Percentiles rank a stretch among this genome's conserved stretches.
phyloP scores from a whole-genome alignment of 176 grass and related monocot species.

The Poa annua region DNA sequence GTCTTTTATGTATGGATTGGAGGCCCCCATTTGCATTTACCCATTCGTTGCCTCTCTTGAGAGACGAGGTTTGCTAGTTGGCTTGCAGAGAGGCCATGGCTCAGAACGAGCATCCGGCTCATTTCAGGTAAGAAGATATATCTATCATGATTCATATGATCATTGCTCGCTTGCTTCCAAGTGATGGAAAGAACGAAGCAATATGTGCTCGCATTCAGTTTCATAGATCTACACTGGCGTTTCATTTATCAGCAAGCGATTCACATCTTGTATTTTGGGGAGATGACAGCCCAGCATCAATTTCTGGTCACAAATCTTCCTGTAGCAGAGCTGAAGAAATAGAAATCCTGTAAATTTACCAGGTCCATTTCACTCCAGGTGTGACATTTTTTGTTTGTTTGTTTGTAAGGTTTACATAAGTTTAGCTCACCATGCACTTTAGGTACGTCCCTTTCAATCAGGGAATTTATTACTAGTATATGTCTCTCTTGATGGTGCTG shows the following conservation, averaged over 20 bases:
- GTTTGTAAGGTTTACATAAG: neutral
- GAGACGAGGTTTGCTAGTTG: conserved; percentile 5
- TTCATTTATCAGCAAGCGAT: neutral
- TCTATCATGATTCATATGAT: neutral
- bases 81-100: neutral
- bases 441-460: neutral
- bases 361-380: neutral
- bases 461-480: too few species aligned
- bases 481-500: neutral
- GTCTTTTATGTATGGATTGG: neutral
- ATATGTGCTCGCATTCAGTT: neutral
- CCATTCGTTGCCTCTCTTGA: neutral
- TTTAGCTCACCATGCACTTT: neutral
- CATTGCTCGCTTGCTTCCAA: neutral
- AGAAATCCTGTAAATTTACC: neutral
- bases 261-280: neutral
- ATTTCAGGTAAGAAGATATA: neutral
- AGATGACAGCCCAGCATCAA: neutral
- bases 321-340: neutral
- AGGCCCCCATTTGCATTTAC: neutral
- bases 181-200: neutral
- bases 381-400: neutral
- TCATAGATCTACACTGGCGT: neutral
- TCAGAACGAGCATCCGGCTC: neutral
- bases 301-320: neutral